A percentile compares a stretch with the other conserved stretches of the same genome.
phyloP scores from a whole-genome alignment of 192 early-diverging fungal species.

The Coemansia sp. region DNA sequence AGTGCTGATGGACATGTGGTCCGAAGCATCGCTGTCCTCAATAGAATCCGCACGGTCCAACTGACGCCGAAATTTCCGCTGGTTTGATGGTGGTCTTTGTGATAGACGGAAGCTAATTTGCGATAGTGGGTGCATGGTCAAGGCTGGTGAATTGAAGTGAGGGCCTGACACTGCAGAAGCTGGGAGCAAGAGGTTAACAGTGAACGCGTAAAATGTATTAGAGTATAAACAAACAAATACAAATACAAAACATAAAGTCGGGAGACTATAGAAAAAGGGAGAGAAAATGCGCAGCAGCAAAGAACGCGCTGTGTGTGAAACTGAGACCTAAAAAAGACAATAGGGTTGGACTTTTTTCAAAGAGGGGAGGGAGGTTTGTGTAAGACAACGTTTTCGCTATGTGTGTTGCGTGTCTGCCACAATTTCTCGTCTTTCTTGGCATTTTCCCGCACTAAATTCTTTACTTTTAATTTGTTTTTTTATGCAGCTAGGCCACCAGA shows the following conservation, averaged over 20 bases:
- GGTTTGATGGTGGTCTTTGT: slow-evolving; percentile 30
- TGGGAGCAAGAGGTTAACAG: neutral
- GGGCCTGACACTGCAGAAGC: slow-evolving; percentile 9
- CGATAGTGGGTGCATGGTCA: slow-evolving; percentile 28
- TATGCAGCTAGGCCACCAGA: neutral
- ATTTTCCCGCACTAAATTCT: neutral
- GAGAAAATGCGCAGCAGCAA: neutral
- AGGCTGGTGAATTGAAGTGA: slow-evolving; percentile 6
- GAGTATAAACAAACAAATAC: neutral
- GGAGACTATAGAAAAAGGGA: neutral
- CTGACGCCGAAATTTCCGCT: slow-evolving; percentile 7
- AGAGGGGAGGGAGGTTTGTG: too few species aligned
- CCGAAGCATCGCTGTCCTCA: slow-evolving; percentile 27
- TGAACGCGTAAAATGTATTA: neutral
- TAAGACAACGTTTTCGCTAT: too few species aligned
- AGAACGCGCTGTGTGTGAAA: too few species aligned
- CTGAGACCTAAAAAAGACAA: too few species aligned
- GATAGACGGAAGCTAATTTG: slow-evolving; percentile 45
- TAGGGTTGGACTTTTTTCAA: too few species aligned
- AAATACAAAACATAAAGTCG: neutral
- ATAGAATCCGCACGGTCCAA: slow-evolving; percentile 41
- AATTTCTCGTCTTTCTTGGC: neutral
- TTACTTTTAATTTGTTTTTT: neutral
- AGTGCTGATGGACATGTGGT: neutral
- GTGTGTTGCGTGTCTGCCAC: too few species aligned